Evolutionary conservation across 148 eudicot genomes (phyloP).

Genomic region (Camellia sinensis): DNA sequence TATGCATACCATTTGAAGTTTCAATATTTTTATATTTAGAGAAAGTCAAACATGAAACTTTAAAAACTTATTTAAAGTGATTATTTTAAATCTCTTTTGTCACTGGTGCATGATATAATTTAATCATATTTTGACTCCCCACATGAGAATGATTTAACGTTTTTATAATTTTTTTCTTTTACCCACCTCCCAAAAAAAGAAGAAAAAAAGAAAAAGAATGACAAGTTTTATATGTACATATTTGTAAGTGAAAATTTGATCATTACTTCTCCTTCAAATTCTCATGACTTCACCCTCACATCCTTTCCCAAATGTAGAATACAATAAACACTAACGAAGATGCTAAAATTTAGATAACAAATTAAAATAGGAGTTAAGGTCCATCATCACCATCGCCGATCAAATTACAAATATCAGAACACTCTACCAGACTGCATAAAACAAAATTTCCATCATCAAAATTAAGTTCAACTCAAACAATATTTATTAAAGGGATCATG

Average conservation of each 20-base stretch:
- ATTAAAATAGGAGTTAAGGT: constrained; percentile 28
- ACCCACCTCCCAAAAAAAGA: no score
- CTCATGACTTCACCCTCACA: neutral
- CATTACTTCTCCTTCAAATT: neutral
- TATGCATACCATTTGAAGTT: no score
- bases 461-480: neutral
- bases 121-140: no score
- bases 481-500: neutral
- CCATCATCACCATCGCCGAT: constrained; percentile 70
- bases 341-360: neutral
- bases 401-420: constrained; percentile 88
- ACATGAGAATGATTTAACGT: no score
- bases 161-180: no score
- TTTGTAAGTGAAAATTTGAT: neutral
- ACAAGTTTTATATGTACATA: no score
- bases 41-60: no score
- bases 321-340: neutral
- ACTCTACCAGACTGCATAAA: constrained; percentile 60
- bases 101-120: no score
- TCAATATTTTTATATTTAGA: no score
- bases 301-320: neutral
- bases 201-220: no score
- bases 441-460: neutral
- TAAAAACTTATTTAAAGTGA: no score
- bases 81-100: no score